These are phyloP conservation scores for Vittaforma corneae DNA, from an alignment of 371 early-diverging fungal species.

Conservation along the genomic window DNA sequence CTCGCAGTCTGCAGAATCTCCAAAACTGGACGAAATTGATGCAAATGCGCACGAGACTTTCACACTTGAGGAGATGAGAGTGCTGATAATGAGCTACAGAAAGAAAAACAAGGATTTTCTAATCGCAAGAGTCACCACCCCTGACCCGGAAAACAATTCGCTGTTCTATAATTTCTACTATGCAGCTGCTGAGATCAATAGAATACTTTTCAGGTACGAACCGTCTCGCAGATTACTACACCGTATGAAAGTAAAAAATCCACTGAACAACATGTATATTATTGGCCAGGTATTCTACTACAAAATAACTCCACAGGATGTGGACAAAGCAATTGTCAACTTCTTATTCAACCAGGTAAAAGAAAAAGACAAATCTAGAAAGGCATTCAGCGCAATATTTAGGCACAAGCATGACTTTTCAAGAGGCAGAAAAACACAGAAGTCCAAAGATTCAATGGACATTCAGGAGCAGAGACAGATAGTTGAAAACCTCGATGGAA, in stretches of 20 bases:
- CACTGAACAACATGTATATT: constrained; percentile 67
- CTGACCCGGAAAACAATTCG: constrained; percentile 62
- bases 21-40: constrained; percentile 60
- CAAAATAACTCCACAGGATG: constrained; percentile 47
- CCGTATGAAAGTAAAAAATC: constrained; percentile 71
- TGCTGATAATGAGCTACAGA: constrained; percentile 61
- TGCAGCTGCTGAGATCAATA: constrained; percentile 69
- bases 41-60: constrained; percentile 66
- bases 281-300: constrained; percentile 68
- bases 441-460: constrained; percentile 43
- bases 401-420: not conserved
- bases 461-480: not conserved
- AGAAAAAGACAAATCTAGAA: constrained; percentile 7
- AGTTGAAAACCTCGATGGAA: not conserved
- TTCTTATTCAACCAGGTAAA: constrained; percentile 46
- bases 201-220: constrained; percentile 66
- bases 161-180: constrained; percentile 65
- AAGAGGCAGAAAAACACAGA: constrained; percentile 11
- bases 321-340: constrained; percentile 55
- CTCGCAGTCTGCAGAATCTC: constrained; percentile 23
- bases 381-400: constrained; percentile 42
- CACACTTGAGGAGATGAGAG: constrained; percentile 66
- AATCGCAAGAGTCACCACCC: constrained; percentile 67
- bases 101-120: constrained; percentile 66
- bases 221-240: constrained; percentile 59